phyloP scores from a whole-genome alignment of 805 yeast species.

The Yarrowia keelungensis region DNA sequence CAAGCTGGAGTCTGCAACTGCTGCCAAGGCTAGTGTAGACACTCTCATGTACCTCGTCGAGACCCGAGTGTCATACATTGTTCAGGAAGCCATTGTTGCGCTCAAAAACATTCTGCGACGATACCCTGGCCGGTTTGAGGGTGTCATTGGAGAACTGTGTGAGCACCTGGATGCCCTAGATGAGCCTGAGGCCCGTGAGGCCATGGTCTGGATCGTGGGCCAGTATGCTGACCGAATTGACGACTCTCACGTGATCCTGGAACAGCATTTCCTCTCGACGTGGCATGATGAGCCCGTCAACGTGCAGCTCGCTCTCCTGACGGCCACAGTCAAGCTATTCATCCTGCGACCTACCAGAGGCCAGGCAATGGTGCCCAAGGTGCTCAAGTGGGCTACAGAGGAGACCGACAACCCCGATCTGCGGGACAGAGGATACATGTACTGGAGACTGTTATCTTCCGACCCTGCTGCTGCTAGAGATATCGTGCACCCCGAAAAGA shows the following conservation, averaged over 20 bases:
- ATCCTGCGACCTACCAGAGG: slow-evolving; percentile 62
- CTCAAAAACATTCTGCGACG: slow-evolving; percentile 77
- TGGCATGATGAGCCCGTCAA: slow-evolving; percentile 72
- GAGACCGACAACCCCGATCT: slow-evolving; percentile 81
- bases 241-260: slow-evolving; percentile 54
- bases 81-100: slow-evolving; percentile 81
- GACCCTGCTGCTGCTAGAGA: slow-evolving; percentile 56
- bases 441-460: slow-evolving; percentile 78
- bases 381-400: slow-evolving; percentile 74
- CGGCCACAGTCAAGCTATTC: slow-evolving; percentile 76
- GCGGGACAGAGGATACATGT: slow-evolving; percentile 82
- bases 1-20: slow-evolving; percentile 68
- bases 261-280: slow-evolving; percentile 52
- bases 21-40: slow-evolving; percentile 60
- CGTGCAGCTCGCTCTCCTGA: slow-evolving; percentile 75
- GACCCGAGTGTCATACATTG: slow-evolving; percentile 72
- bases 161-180: slow-evolving; percentile 60
- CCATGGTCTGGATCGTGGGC: slow-evolving; percentile 86
- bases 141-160: slow-evolving; percentile 55
- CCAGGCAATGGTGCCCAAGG: slow-evolving; percentile 62
- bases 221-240: slow-evolving; percentile 63
- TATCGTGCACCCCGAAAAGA: slow-evolving; percentile 62
- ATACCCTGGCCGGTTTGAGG: slow-evolving; percentile 66
- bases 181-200: slow-evolving; percentile 79
- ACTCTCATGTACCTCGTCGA: slow-evolving; percentile 65